These are phyloP conservation scores for Silene noctiflora DNA, from an alignment of 179 eudicot species.

Conservation along the genomic window DNA sequence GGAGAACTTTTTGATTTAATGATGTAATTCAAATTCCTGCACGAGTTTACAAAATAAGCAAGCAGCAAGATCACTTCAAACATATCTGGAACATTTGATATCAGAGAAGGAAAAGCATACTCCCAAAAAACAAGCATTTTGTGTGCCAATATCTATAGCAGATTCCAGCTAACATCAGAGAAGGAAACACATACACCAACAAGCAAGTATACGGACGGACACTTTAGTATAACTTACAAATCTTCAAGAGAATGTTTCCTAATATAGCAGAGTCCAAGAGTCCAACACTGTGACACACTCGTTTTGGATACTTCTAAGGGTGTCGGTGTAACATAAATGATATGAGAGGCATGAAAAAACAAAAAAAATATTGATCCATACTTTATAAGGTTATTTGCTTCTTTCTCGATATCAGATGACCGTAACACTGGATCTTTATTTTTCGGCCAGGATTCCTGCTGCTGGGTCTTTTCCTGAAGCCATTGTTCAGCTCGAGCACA, in stretches of 20 bases:
- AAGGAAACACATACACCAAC: too few relatives aligned
- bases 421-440: slow-evolving; percentile 59
- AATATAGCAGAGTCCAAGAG: not conserved
- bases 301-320: not conserved
- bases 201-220: not conserved
- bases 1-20: slow-evolving; percentile 37
- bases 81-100: not conserved
- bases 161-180: not conserved
- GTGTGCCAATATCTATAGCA: not conserved
- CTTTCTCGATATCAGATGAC: slow-evolving; percentile 52
- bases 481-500: slow-evolving; percentile 60
- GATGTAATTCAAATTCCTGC: slow-evolving; percentile 57
- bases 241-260: not conserved
- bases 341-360: slow-evolving; percentile 5
- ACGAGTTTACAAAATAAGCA: slow-evolving; percentile 20
- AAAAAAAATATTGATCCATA: slow-evolving; percentile 27
- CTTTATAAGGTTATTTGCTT: slow-evolving; percentile 46
- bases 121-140: not conserved
- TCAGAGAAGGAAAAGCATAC: not conserved
- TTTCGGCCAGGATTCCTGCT: slow-evolving; percentile 66
- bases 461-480: slow-evolving; percentile 50
- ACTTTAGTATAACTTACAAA: not conserved
- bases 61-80: not conserved
- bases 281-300: not conserved
- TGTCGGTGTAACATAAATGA: not conserved